Evolutionary conservation across 1,139 yeast species (phyloP).

Genomic region (Yamadazyma mexicana): DNA sequence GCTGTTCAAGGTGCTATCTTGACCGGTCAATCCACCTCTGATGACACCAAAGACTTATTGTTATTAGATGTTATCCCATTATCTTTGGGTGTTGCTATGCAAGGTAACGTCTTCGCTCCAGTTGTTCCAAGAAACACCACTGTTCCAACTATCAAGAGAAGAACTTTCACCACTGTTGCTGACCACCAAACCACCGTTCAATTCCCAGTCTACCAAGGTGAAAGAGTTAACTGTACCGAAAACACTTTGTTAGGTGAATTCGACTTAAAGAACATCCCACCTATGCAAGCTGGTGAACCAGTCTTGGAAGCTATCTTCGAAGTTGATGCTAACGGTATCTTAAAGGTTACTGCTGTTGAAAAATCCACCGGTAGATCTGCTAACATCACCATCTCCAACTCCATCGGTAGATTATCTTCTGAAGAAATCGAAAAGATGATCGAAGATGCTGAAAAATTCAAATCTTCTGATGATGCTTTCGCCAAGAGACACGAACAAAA

Average conservation of each 20-base stretch:
- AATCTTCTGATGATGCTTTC: constrained; percentile 98
- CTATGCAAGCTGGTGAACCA: constrained; percentile 98
- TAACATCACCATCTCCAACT: constrained; percentile 99
- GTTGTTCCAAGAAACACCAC: constrained; percentile 96
- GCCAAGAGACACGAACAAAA: constrained; percentile 99
- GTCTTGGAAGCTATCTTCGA: constrained; percentile 96
- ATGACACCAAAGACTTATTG: constrained; percentile 77
- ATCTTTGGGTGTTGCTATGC: constrained; percentile 94
- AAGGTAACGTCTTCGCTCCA: constrained; percentile 98
- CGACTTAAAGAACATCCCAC: constrained; percentile 93
- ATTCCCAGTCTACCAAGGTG: constrained; percentile 97
- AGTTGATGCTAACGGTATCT: constrained; percentile 92
- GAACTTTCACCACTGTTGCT: constrained; percentile 94
- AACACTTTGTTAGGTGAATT: constrained; percentile 95
- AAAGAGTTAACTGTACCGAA: constrained; percentile 93
- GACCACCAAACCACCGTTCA: constrained; percentile 97
- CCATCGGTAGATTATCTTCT: constrained; percentile 97
- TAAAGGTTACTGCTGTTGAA: constrained; percentile 99
- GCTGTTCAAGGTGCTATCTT: constrained; percentile 96
- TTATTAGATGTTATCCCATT: constrained; percentile 91
- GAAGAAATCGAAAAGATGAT: constrained; percentile 99
- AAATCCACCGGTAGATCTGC: constrained; percentile 99
- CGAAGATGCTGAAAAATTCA: constrained; percentile 97
- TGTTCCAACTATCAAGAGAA: constrained; percentile 95
- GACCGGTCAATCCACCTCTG: constrained; percentile 59